Evolutionary conservation across 305 asterid genomes (phyloP), one percentile per base, ranked within the genome.

Genomic region (Fraxinus baroniana): DNA sequence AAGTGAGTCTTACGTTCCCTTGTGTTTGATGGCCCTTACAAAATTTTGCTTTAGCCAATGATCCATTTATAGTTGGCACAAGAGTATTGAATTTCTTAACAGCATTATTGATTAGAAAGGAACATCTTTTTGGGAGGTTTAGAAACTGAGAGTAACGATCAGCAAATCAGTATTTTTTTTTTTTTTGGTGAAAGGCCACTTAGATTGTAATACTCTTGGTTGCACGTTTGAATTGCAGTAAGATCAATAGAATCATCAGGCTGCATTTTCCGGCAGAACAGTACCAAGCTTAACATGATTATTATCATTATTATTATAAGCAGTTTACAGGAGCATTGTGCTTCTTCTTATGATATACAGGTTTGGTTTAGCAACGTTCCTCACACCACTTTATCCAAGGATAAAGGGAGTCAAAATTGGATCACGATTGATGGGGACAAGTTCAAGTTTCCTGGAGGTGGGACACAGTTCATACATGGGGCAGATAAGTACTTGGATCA

Each of bases 311-410:
- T 70, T 81, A 70, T 80, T 76, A 41, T 72, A 62, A 33, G 37
- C 82, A 83, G 78, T 79, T 84, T 62, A 78, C 80, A 77, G 79
- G 78, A 80, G 52, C 77, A 20, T 49, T 68, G 33, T 74, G 10
- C 30, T 78, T 20, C 4, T 49, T 37, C 17, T 28, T 80, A 15
- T 80, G 7, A 33, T 79, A 78, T 88, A 64, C 87, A 95, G 98
- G 97, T 95, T 57, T 95, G 98, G 98, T 95, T 93, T 89, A 92
- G 95, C 88, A 93, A 95, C 84, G 98, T 95, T 76, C 98, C 98
- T 71, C 98, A 93, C 81, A 93, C 98, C 20, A 91, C 95, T 79
- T 86, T 95, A 82, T 97, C 90, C 17, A 97, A 93, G 87, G 97
- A 95, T 87, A 95, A 95, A 85, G 98, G 98, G 80, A 97, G 98